Conservation (phyloP, 2,329 filamentous ascomycete genomes). For the Fusarium scirpi region DNA sequence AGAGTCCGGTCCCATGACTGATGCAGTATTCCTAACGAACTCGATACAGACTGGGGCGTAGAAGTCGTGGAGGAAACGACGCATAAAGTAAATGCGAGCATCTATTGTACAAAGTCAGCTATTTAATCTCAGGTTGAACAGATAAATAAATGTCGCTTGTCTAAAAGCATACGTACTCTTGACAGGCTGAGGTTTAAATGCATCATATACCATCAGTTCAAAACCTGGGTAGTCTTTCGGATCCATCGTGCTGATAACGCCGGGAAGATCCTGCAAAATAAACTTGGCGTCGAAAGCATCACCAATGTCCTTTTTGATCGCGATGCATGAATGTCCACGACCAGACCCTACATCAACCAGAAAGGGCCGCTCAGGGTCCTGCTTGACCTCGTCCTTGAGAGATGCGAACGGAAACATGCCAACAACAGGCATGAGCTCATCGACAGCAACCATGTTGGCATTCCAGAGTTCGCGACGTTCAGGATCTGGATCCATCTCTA, state of each 20-base stretch:
- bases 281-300: slow-evolving; percentile 44
- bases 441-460: slow-evolving; percentile 48
- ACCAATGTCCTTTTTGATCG: slow-evolving; percentile 45
- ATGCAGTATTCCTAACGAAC: slow-evolving; percentile 49
- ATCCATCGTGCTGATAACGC: slow-evolving; percentile 46
- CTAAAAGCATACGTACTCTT: slow-evolving; percentile 27
- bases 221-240: slow-evolving; percentile 41
- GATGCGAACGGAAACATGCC: slow-evolving; percentile 54
- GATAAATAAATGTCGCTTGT: accelerated
- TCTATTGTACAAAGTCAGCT: slow-evolving; percentile 35
- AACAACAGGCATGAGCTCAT: slow-evolving; percentile 50
- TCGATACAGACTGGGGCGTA: slow-evolving; percentile 48
- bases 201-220: slow-evolving; percentile 44
- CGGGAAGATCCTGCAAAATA: slow-evolving; percentile 52
- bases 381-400: slow-evolving; percentile 46
- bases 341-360: slow-evolving; percentile 51
- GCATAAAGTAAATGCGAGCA: slow-evolving; percentile 51
- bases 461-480: slow-evolving; percentile 52
- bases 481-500: slow-evolving; percentile 47
- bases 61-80: slow-evolving; percentile 51
- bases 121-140: accelerated
- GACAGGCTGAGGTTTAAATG: slow-evolving; percentile 38
- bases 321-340: slow-evolving; percentile 49
- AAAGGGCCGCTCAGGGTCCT: slow-evolving; percentile 47
- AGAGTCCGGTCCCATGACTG: slow-evolving; percentile 50